These are phyloP conservation scores for Lentinula edodes DNA, from an alignment of 768 basidiomycete genomes.

Conservation along the genomic window DNA sequence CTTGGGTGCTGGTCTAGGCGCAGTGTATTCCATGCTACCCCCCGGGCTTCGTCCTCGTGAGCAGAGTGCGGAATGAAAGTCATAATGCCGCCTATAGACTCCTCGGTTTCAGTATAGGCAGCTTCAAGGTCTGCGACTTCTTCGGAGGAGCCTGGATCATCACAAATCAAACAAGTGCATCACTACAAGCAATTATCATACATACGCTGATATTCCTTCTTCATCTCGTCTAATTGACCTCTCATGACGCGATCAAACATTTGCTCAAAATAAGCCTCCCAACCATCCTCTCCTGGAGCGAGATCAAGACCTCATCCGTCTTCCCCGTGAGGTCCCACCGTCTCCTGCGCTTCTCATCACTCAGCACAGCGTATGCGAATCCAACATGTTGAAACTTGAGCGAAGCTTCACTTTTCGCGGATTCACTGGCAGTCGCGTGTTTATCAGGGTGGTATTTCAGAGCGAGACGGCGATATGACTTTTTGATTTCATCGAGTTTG, in stretches of 20 bases:
- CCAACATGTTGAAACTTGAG: conserved; percentile 88
- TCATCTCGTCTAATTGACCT: conserved; percentile 87
- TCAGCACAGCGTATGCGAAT: conserved; percentile 86
- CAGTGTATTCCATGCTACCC: conserved; percentile 88
- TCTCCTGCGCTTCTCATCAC: conserved; percentile 68
- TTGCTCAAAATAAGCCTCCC: conserved; percentile 94
- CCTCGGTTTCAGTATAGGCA: conserved; percentile 68
- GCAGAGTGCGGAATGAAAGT: conserved; percentile 82
- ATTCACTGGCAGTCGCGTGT: conserved; percentile 54
- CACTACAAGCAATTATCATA: background rate
- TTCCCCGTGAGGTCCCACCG: conserved; percentile 84
- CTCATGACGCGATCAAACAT: conserved; percentile 85
- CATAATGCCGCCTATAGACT: conserved; percentile 80
- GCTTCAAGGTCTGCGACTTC: conserved; percentile 74
- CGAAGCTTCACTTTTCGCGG: conserved; percentile 62
- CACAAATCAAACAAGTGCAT: background rate
- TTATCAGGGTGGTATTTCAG: conserved; percentile 90
- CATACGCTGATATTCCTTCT: conserved; percentile 75
- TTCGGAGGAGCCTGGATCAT: conserved; percentile 67
- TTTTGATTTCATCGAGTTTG: conserved; percentile 64
- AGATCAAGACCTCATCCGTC: conserved; percentile 73
- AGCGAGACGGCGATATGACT: conserved; percentile 80
- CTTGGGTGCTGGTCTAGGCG: conserved; percentile 86
- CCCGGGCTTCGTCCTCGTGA: conserved; percentile 81
- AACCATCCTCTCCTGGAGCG: conserved; percentile 74